A percentile compares a stretch with the other conserved stretches of the same genome.
Conservation (phyloP, 441 rosid genomes). For the Francoa sonchifolia region DNA sequence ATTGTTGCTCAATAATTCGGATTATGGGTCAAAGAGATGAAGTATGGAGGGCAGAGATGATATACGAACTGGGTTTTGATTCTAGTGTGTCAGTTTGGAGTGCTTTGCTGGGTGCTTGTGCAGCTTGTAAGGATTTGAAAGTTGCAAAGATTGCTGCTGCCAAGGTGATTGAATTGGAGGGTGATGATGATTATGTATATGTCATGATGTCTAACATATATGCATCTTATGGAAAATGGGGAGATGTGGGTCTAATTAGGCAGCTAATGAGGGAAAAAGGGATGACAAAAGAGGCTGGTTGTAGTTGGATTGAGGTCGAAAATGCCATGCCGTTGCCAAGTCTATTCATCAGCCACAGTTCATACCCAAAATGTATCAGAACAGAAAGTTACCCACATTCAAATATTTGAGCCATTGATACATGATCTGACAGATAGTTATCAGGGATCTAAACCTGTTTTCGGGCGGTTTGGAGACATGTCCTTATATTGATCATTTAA, state of each 20-base stretch:
- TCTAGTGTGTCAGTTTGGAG: constrained; percentile 30
- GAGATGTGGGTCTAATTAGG: constrained; percentile 27
- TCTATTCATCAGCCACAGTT: background rate
- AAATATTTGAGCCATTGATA: too few relatives aligned
- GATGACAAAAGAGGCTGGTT: constrained; percentile 31
- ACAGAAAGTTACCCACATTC: background rate
- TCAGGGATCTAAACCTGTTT: too few relatives aligned
- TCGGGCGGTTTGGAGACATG: too few relatives aligned
- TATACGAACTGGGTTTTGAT: constrained; percentile 28
- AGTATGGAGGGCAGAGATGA: constrained; percentile 20
- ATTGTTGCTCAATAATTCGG: constrained; percentile 39
- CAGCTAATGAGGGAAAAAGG: constrained; percentile 37
- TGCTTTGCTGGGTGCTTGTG: constrained; percentile 45
- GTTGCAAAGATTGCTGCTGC: constrained; percentile 27
- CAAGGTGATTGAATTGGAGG: constrained; percentile 29
- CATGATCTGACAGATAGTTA: too few relatives aligned
- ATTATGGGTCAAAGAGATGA: constrained; percentile 35
- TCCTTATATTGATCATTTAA: too few relatives aligned
- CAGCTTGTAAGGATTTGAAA: constrained; percentile 24
- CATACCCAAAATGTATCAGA: background rate
- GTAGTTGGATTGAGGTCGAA: constrained; percentile 38
- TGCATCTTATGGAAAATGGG: constrained; percentile 38
- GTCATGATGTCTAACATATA: constrained; percentile 36
- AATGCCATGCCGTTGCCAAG: background rate
- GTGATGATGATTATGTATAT: constrained; percentile 30